Percentiles rank a stretch among this genome's conserved stretches.
Evolutionary conservation across 305 asterid genomes (phyloP).

Genomic region (Striga hermonthica): DNA sequence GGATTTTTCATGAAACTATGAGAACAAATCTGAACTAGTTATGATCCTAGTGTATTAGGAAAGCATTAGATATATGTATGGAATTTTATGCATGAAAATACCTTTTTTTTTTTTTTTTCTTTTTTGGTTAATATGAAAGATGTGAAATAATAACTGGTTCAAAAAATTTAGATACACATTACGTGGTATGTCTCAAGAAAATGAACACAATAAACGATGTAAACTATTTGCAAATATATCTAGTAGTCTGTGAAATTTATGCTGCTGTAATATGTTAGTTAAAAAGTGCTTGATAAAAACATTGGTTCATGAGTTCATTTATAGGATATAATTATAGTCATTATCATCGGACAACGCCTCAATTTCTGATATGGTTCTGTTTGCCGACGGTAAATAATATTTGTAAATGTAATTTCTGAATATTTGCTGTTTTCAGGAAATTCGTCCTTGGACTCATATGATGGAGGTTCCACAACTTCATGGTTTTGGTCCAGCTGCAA

Average conservation of each 20-base stretch:
- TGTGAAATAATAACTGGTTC: background rate
- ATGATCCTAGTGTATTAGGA: background rate
- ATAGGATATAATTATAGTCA: background rate
- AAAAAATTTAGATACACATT: too few relatives aligned
- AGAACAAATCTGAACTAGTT: background rate
- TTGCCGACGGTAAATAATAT: conserved; percentile 14
- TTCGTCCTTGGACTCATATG: conserved; percentile 99
- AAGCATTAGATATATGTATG: background rate
- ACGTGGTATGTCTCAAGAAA: background rate
- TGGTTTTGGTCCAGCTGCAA: conserved; percentile 98
- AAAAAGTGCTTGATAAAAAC: conserved; percentile 7
- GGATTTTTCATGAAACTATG: background rate
- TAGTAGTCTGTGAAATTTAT: background rate
- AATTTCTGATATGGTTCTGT: conserved; percentile 15
- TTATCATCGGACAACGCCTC: background rate
- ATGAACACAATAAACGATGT: background rate
- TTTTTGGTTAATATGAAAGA: background rate
- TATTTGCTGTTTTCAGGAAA: conserved; percentile 55
- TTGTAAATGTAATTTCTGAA: conserved; percentile 28
- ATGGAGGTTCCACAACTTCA: conserved; percentile 99
- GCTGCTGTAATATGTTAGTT: background rate
- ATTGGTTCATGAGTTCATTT: background rate
- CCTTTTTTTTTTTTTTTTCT: background rate
- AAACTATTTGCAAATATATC: background rate
- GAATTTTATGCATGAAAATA: background rate